Evolutionary conservation across 129 eudicot species (phyloP), one percentile per base, ranked within the genome.

Genomic region (Ambrosia trifida): DNA sequence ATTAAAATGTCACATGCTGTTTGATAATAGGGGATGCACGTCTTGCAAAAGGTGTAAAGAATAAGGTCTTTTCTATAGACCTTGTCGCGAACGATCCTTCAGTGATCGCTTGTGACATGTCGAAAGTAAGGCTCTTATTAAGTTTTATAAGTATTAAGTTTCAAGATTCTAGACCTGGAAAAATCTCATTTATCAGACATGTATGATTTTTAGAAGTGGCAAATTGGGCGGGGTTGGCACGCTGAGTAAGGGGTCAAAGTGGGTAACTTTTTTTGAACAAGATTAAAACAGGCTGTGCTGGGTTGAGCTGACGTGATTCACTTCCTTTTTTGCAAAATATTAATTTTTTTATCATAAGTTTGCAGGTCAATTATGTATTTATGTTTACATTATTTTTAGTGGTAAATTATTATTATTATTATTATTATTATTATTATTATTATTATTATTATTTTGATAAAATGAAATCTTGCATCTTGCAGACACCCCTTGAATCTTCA

Each of bases 91-190:
- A 84, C 3, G 88, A 89, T 66, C 91, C 98, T 66, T 93, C 95
- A 4, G 98, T 93, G 20, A 87, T 87, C 50, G 98, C 96, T 43
- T 89, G 98, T 74, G 98, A 93, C 79, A 93, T 93, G 98, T 80
- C 98, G 31, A 85, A 82, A 40, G 98, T 89, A 83, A 69, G 90
- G 71, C 35, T 62, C 66, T 38, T 18, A 14, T 31, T 13, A 33
- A 31, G 28, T 50, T 54, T 52, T 17, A 28, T 60, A 32, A 47
- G 32, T 19, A 19, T 49, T 47, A 62, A 73, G 7, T 20, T 20
- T 5, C 66, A 12, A 70, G 65, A 66, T 40, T 69, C 46, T 49
- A 68, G 19, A 49, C 57, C n/a, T 9, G n/a, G 2, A 14, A 67
- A 46, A 28, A 31, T 43, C 59, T 10, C 4, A 46, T 47, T 51